phyloP scores from a whole-genome alignment of 768 basidiomycete genomes.

The Stropharia rugosoannulata region DNA sequence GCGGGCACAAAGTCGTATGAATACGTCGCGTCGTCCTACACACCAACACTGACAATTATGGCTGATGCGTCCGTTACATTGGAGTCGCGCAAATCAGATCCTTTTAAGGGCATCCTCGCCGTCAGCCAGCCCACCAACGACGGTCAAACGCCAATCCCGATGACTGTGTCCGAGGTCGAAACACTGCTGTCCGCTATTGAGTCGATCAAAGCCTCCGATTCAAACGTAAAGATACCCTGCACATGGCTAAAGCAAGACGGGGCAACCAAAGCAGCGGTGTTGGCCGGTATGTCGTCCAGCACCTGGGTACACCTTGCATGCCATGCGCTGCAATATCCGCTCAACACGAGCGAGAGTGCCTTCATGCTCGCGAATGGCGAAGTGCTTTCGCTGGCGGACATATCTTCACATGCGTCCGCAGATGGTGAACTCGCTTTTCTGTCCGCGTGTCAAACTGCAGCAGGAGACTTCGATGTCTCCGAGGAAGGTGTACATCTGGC shows the following conservation, averaged over 20 bases:
- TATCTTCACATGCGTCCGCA: constrained; percentile 17
- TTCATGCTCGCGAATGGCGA: constrained; percentile 18
- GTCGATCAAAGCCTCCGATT: background rate
- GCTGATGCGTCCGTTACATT: background rate
- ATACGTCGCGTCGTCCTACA: background rate
- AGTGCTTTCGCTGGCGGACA: constrained; percentile 16
- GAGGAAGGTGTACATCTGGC: constrained; percentile 33
- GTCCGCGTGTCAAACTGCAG: constrained; percentile 43
- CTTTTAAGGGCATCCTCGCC: background rate
- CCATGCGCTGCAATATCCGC: constrained; percentile 27
- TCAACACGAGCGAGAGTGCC: constrained; percentile 22
- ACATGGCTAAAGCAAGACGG: background rate
- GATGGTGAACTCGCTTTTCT: constrained; percentile 35
- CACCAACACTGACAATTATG: background rate
- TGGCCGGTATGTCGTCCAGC: background rate
- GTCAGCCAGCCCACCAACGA: background rate
- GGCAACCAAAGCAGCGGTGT: background rate
- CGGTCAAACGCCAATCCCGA: background rate
- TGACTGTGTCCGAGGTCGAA: background rate
- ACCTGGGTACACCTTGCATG: constrained; percentile 33
- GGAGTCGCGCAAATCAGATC: background rate
- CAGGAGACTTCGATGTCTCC: constrained; percentile 21
- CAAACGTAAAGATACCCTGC: background rate
- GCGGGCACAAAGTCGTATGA: background rate
- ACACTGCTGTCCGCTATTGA: background rate